Evolutionary conservation across 2,329 filamentous ascomycete genomes (phyloP), one percentile per base, ranked within the genome.

Genomic region (Microsporum ferrugineum): DNA sequence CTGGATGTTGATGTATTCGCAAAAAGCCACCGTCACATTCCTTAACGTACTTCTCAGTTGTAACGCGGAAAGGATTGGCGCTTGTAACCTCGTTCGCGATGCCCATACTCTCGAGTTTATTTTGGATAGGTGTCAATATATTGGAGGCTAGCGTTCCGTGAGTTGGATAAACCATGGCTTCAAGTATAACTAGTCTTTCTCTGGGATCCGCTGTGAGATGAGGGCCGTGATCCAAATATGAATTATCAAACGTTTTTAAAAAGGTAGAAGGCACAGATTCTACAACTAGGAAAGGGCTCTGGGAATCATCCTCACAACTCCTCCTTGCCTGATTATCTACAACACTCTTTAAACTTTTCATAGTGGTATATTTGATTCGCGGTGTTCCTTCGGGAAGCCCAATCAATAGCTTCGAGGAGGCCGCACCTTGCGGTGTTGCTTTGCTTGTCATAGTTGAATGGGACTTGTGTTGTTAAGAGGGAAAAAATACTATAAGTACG

Each of bases 301-400:
- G 45, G 27, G 23, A 49, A 12, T 38, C 23, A 36, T 59, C 58
- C 29, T 49, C 27, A 17, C 8, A 17, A 38, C 58, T 49, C 33
- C 23, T 38, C 27, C 34, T 14, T 8, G 7, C 7, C 51, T 34
- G 51, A 23, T 17, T 27, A 34, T 56, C 31, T n/a, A 56, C n/a
- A 36, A 38, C 31, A n/a, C 31, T 34, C 27, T 49, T 34, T 6
- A 59, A 39, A 14, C n/a, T 31, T 31, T 45, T 31, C n/a, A 59
- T 49, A 43, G 45, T 43, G 38, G 33, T 47, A 59, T 45, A 59
- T 36, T 5, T 49, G 2, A 59, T 59, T n/a, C 33, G 57, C 5
- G 57, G 57, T 45, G 57, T 59, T 47, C 33, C 39, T 14, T 59
- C 27, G 8, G 57, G 57, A 49, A 59, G 57, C 27, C 57, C 51